A percentile compares a stretch with the other conserved stretches of the same genome.
Evolutionary conservation across 768 basidiomycete genomes (phyloP).

Genomic region (Pulveroboletus ravenelii): DNA sequence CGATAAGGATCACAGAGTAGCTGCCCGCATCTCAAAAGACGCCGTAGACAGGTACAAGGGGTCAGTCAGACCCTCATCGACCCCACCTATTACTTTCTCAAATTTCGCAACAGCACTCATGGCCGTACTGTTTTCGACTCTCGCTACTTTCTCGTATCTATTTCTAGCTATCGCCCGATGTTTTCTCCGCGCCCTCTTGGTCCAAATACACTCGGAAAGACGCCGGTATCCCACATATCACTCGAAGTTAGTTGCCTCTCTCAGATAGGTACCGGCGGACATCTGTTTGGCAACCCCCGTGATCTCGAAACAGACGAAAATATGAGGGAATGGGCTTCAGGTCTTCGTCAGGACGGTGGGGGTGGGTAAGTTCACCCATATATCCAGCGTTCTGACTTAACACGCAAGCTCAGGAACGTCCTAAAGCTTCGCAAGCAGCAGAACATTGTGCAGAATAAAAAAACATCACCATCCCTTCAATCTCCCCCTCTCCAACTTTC

Average conservation of each 20-base stretch:
- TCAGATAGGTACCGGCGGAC: conserved; percentile 38
- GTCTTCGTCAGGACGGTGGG: conserved; percentile 53
- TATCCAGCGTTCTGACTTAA: conserved; percentile 1
- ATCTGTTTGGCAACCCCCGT: conserved; percentile 47
- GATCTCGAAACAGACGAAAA: conserved; percentile 39
- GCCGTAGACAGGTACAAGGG: conserved; percentile 43
- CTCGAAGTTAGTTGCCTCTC: conserved; percentile 49
- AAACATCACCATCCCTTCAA: conserved; percentile 1
- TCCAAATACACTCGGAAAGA: conserved; percentile 32
- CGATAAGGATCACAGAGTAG: conserved; percentile 48
- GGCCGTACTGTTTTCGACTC: conserved; percentile 40
- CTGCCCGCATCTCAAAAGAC: conserved; percentile 50
- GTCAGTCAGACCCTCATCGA: conserved; percentile 26
- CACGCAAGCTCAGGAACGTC: conserved; percentile 32
- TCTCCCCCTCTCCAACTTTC: conserved; percentile 3
- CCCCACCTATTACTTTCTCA: background rate
- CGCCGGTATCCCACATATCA: conserved; percentile 40
- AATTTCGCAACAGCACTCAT: conserved; percentile 18
- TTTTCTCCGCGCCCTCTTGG: conserved; percentile 50
- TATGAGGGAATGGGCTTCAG: conserved; percentile 49
- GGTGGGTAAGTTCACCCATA: conserved; percentile 46
- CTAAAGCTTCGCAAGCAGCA: conserved; percentile 44
- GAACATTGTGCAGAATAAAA: conserved; percentile 7
- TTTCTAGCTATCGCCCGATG: conserved; percentile 48
- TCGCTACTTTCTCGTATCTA: conserved; percentile 42